Percentiles rank a stretch among this genome's conserved stretches.
These are phyloP conservation scores for Biscogniauxia marginata DNA, from an alignment of 2,329 filamentous ascomycete genomes.

Conservation along the genomic window DNA sequence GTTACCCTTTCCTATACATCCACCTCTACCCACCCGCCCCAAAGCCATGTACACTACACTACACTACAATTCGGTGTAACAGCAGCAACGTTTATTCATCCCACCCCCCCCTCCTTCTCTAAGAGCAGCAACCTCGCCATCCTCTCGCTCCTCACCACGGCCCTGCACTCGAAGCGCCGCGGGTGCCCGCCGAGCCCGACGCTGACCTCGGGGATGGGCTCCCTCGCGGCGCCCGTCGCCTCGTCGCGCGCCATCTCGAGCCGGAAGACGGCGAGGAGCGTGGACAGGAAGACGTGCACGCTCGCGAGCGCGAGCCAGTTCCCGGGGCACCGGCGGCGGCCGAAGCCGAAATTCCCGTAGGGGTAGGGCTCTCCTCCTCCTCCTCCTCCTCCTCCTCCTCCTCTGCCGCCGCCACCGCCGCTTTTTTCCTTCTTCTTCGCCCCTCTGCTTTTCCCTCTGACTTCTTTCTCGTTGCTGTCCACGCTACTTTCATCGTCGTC, in stretches of 20 bases:
- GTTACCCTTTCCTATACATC: no score
- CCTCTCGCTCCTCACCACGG: conserved; percentile 6
- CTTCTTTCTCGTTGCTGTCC: no score
- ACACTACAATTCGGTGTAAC: no score
- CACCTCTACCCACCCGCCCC: no score
- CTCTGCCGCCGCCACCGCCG: background rate
- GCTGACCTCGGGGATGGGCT: conserved; percentile 11
- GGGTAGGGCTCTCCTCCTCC: conserved; percentile 40
- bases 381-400: background rate
- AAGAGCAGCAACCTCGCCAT: conserved; percentile 9
- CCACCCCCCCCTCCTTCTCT: no score
- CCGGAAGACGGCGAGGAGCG: conserved; percentile 38
- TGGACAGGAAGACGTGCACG: conserved; percentile 41
- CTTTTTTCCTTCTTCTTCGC: background rate
- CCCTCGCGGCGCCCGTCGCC: conserved; percentile 26
- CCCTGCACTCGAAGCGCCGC: conserved; percentile 9
- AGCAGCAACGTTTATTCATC: no score
- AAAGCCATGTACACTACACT: no score
- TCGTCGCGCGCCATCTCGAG: conserved; percentile 33
- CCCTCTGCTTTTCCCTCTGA: no score
- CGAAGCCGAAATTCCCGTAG: conserved; percentile 51
- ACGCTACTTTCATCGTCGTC: no score
- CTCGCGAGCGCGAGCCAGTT: conserved; percentile 47
- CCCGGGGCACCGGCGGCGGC: conserved; percentile 50
- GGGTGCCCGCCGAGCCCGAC: conserved; percentile 16